Evolutionary conservation across 345 rosid genomes (phyloP), one percentile per base, ranked within the genome.

Genomic region (Psidium guajava): DNA sequence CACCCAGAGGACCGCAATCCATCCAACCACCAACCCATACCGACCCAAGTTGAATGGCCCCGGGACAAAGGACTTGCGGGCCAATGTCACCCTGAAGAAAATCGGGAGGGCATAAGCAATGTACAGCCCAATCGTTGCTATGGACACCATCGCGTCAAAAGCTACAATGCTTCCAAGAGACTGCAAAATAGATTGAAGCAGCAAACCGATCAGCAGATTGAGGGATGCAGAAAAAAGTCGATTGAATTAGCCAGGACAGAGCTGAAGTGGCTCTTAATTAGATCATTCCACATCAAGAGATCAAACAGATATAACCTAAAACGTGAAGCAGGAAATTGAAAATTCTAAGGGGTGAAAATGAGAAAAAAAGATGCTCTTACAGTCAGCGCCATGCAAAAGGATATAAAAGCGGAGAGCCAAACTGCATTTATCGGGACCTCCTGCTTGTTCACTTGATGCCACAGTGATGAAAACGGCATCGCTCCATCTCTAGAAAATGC

Each of bases 401-500:
- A 93, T 80, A 95, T 89, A 21, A 88, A 77, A 42, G 87, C 93
- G 82, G 98, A 96, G 47, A 93, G 92, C 99, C 99, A 95, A 74
- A 97, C 98, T 11, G 99, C 97, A 61, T 97, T 91, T 40, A 95
- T 85, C 11, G 98, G 98, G 83, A 97, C 94, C 50, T 97, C 99
- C 54, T 90, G 98, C 85, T 89, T 88, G 93, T 97, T 97, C 74
- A 94, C 98, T 93, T 91, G 92, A 90, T 97, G 98, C 99, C 98
- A 97, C 54, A 94, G 83, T 3, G 93, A 89, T 11, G 98, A 95
- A 56, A 90, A 73, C 59, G 98, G 98, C 98, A 97, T 94, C 15
- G 98, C 99, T 85, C 99, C 98, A 85, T 97, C 99, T 93, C 98
- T 95, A 9, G 98, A 95, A 87, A 97, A 97, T 47, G 99, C 99